A percentile compares a stretch with the other conserved stretches of the same genome.
These are phyloP conservation scores for Scheffersomyces insectosa DNA, from an alignment of 1,139 yeast genomes.

Conservation along the genomic window DNA sequence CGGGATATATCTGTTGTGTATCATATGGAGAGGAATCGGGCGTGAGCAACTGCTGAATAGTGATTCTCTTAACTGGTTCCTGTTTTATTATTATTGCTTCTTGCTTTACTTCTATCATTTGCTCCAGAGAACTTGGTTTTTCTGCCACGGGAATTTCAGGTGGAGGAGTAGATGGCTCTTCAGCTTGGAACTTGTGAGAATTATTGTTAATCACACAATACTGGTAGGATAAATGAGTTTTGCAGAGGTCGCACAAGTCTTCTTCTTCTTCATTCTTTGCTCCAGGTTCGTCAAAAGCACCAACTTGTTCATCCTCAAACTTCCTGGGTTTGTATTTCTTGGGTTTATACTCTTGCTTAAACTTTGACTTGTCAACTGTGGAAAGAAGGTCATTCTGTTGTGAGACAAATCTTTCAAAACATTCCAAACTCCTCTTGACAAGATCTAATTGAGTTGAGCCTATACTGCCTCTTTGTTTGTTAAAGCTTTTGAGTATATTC, in stretches of 20 bases:
- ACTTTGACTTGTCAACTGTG: conserved; percentile 11
- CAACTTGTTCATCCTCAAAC: conserved; percentile 19
- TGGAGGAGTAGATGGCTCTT: neutral
- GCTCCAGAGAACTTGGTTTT: neutral
- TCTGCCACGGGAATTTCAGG: neutral
- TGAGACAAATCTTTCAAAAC: conserved; percentile 25
- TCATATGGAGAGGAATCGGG: conserved; percentile 40
- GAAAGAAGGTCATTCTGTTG: conserved; percentile 13
- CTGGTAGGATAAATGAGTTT: conserved; percentile 40
- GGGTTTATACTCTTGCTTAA: conserved; percentile 14
- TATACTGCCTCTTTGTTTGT: conserved; percentile 4
- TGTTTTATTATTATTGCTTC: neutral
- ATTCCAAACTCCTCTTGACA: conserved; percentile 23
- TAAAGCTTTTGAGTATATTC: conserved; percentile 31
- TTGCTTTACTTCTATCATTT: neutral
- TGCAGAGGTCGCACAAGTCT: conserved; percentile 40
- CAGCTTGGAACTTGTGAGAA: conserved; percentile 22
- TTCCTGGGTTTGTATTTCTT: conserved; percentile 13
- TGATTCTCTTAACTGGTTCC: conserved; percentile 6
- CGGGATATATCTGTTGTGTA: neutral
- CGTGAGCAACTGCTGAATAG: conserved; percentile 30
- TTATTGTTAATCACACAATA: conserved; percentile 35
- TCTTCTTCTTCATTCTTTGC: conserved; percentile 35
- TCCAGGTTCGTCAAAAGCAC: conserved; percentile 13
- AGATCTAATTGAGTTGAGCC: conserved; percentile 10